These are phyloP conservation scores for Picea glauca DNA, from an alignment of 75 land plant genomes.

Conservation along the genomic window DNA sequence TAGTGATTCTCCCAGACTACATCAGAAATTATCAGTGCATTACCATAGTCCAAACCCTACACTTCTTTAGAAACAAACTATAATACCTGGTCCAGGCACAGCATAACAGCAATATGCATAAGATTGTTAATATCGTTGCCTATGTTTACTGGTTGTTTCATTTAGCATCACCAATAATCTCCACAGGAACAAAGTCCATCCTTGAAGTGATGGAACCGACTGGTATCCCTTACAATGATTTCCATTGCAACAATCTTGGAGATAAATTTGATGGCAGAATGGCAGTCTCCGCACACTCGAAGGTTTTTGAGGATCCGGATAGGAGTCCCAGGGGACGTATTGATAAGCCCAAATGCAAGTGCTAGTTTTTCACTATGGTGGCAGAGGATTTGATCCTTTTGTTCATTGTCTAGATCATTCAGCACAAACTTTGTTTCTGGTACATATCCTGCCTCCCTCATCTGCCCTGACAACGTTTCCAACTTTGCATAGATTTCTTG, in stretches of 20 bases:
- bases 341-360: background rate
- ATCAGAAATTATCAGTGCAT: too few relatives aligned
- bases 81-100: too few relatives aligned
- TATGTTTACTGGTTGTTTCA: too few relatives aligned
- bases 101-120: too few relatives aligned
- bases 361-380: background rate
- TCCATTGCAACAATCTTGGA: background rate
- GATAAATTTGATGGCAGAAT: constrained; percentile 3
- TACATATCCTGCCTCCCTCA: background rate
- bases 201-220: background rate
- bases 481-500: background rate
- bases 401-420: background rate
- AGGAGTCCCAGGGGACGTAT: background rate
- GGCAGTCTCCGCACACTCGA: background rate
- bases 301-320: background rate
- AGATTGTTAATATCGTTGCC: too few relatives aligned
- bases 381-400: background rate
- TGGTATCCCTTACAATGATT: background rate
- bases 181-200: background rate
- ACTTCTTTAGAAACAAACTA: too few relatives aligned
- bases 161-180: background rate
- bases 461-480: background rate
- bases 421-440: background rate
- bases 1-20: too few relatives aligned
- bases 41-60: too few relatives aligned